Percentiles rank a stretch among this genome's conserved stretches.
Evolutionary conservation across 2,329 filamentous ascomycete species (phyloP).

Genomic region (Sporothrix pseudoabietina): DNA sequence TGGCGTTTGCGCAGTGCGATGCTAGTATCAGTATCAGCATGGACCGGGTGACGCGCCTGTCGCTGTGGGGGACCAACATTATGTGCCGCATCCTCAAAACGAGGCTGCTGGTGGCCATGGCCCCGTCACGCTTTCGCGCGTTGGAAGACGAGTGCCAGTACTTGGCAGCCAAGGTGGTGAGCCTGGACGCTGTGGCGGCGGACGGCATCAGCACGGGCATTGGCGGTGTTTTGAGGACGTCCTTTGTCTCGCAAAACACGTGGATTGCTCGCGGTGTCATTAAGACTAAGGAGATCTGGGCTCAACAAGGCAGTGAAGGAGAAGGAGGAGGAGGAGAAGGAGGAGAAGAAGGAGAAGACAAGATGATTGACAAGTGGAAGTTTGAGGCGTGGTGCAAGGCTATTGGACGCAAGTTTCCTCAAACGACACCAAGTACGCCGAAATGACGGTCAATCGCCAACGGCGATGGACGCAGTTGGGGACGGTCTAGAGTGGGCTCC

Average conservation of each 20-base stretch:
- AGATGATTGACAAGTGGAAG: conserved; percentile 22
- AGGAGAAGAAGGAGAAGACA: neutral
- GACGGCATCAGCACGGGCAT: neutral
- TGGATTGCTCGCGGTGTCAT: conserved; percentile 14
- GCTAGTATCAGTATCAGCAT: too few relatives aligned
- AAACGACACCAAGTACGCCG: neutral
- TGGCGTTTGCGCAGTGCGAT: neutral
- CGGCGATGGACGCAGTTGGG: neutral
- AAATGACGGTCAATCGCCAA: too few relatives aligned
- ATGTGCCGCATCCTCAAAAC: conserved; percentile 17
- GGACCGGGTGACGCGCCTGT: conserved; percentile 2
- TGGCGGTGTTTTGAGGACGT: neutral
- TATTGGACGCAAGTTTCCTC: conserved; percentile 16
- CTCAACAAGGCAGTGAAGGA: neutral
- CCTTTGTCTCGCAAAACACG: conserved; percentile 3
- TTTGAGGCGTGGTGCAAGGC: conserved; percentile 21
- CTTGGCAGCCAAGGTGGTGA: neutral
- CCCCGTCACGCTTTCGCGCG: neutral
- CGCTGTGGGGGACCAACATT: conserved; percentile 23
- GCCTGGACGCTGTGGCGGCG: neutral
- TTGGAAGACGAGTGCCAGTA: conserved; percentile 9
- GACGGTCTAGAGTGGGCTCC: neutral
- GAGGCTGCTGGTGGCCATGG: conserved; percentile 19
- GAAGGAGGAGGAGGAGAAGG: neutral
- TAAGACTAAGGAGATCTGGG: neutral